Evolutionary conservation across 1,139 yeast species (phyloP).

Genomic region (Scheffersomyces segobiensis): DNA sequence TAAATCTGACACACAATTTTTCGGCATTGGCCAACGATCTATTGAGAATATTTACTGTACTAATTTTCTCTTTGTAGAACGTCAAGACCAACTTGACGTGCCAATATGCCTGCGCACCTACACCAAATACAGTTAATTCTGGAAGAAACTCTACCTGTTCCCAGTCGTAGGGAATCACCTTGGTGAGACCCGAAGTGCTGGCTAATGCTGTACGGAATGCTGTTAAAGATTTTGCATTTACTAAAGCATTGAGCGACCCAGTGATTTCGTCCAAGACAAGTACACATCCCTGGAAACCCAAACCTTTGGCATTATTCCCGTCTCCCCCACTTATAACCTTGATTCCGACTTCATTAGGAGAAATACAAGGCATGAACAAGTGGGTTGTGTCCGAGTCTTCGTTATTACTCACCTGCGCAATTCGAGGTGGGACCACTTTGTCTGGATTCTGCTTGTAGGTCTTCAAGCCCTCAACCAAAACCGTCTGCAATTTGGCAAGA

Average conservation of each 20-base stretch:
- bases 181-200: conserved; percentile 48
- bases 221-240: conserved; percentile 61
- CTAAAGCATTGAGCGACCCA: conserved; percentile 53
- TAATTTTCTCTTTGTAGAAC: conserved; percentile 36
- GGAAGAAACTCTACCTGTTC: conserved; percentile 17
- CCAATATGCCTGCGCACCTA: conserved; percentile 72
- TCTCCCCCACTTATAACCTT: conserved; percentile 54
- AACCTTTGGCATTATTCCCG: conserved; percentile 28
- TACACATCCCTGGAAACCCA: conserved; percentile 56
- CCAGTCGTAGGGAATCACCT: conserved; percentile 25
- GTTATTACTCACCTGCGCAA: conserved; percentile 28
- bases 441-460: conserved; percentile 23
- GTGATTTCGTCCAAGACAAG: conserved; percentile 48
- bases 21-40: conserved; percentile 46
- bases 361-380: conserved; percentile 65
- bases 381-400: conserved; percentile 42
- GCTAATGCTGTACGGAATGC: conserved; percentile 72
- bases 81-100: conserved; percentile 50
- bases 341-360: conserved; percentile 46
- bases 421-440: conserved; percentile 38
- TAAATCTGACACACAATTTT: conserved; percentile 24
- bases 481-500: conserved; percentile 26
- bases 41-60: conserved; percentile 47
- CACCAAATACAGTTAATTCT: conserved; percentile 53
- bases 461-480: conserved; percentile 24